Conservation (phyloP, 257 asterid species). For the Salvia splendens region DNA sequence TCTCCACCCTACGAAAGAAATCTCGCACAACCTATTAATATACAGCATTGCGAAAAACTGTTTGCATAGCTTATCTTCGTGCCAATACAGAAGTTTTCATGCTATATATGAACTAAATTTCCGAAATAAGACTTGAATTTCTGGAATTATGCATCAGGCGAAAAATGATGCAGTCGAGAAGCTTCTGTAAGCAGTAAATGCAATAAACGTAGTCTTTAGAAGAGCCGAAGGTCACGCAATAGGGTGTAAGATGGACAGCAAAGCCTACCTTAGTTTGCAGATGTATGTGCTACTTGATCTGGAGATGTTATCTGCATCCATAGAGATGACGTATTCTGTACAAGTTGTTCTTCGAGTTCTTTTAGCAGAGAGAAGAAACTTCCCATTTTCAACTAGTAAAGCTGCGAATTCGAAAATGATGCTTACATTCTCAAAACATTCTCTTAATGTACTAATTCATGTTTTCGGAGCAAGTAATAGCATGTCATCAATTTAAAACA, state of each 20-base stretch:
- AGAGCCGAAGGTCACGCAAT: background rate
- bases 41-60: background rate
- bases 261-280: slow-evolving; percentile 50
- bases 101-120: background rate
- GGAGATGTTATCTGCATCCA: slow-evolving; percentile 60
- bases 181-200: background rate
- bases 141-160: background rate
- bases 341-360: slow-evolving; percentile 59
- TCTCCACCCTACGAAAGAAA: background rate
- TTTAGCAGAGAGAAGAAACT: slow-evolving; percentile 63
- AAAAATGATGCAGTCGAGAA: background rate
- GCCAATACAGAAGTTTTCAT: background rate
- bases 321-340: slow-evolving; percentile 60
- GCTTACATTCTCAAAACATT: background rate
- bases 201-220: background rate
- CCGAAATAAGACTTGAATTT: background rate
- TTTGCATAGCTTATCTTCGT: background rate
- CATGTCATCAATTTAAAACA: slow-evolving; percentile 1
- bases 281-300: slow-evolving; percentile 57
- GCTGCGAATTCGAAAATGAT: slow-evolving; percentile 33
- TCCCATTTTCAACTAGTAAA: slow-evolving; percentile 57
- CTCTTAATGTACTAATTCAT: slow-evolving; percentile 8
- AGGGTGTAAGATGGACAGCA: background rate
- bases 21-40: background rate
- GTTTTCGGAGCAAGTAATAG: background rate